A percentile compares a stretch with the other conserved stretches of the same genome.
These are phyloP conservation scores for Cenchrus americanus DNA, from an alignment of 176 grass and related monocot species.

Conservation along the genomic window DNA sequence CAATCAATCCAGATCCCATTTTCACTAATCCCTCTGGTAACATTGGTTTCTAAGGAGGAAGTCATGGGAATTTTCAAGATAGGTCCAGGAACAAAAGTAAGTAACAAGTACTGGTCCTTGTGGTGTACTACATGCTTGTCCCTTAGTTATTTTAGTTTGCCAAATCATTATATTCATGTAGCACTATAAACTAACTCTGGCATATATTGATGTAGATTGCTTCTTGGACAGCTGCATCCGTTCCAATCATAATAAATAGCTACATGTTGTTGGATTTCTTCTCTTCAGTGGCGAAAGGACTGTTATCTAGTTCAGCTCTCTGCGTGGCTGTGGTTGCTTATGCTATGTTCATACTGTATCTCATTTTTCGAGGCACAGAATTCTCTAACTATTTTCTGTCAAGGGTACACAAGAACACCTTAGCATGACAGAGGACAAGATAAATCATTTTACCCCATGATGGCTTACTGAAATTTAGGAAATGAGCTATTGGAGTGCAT, in stretches of 20 bases:
- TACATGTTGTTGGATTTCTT: slow-evolving; percentile 88
- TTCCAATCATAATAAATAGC: slow-evolving; percentile 77
- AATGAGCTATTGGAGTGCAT: background rate
- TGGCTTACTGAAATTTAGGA: background rate
- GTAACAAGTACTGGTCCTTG: background rate
- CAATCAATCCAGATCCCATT: slow-evolving; percentile 95
- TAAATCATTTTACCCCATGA: background rate
- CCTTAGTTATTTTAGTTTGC: background rate
- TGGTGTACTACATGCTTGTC: background rate
- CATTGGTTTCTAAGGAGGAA: slow-evolving; percentile 81
- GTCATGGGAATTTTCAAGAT: slow-evolving; percentile 91
- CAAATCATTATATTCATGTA: background rate
- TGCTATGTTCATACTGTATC: slow-evolving; percentile 38
- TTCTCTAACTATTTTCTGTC: background rate
- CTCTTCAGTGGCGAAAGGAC: slow-evolving; percentile 55
- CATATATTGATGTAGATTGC: slow-evolving; percentile 54
- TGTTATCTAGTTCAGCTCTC: slow-evolving; percentile 49
- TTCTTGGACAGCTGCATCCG: slow-evolving; percentile 66
- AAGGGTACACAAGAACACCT: background rate
- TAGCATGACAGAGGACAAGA: background rate
- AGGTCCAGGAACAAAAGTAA: slow-evolving; percentile 62
- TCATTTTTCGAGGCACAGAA: slow-evolving; percentile 46
- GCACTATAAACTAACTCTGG: background rate
- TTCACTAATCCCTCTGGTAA: slow-evolving; percentile 78
- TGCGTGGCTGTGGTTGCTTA: slow-evolving; percentile 45